Evolutionary conservation across 495 filamentous ascomycete species (phyloP).

Genomic region (Daldinia caldariorum): DNA sequence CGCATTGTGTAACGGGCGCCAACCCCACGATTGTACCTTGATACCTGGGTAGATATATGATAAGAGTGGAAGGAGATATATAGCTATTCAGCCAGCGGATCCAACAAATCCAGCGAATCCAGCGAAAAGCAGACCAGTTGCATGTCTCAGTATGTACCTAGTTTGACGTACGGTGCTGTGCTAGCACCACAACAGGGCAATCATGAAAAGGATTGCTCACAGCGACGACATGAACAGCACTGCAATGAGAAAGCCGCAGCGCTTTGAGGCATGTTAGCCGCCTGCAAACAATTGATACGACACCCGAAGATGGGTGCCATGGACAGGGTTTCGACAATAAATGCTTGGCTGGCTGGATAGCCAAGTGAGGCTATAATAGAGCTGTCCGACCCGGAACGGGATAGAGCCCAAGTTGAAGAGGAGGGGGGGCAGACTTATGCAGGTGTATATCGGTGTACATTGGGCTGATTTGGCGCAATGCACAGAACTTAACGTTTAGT

Average conservation of each 20-base stretch:
- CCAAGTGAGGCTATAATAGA: slow-evolving; percentile 17
- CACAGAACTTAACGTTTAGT: slow-evolving; percentile 15
- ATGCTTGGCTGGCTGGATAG: slow-evolving; percentile 34
- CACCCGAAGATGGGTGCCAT: slow-evolving; percentile 38
- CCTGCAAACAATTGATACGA: slow-evolving; percentile 21
- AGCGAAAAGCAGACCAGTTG: slow-evolving; percentile 8
- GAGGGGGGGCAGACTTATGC: slow-evolving; percentile 28
- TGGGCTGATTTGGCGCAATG: slow-evolving; percentile 17
- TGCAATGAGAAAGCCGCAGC: slow-evolving; percentile 21
- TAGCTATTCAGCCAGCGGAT: background rate
- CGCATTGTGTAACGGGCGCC: slow-evolving; percentile 32
- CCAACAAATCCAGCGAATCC: slow-evolving; percentile 10
- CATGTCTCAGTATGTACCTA: slow-evolving; percentile 15
- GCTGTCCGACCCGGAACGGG: slow-evolving; percentile 31
- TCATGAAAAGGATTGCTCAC: background rate
- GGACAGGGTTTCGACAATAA: slow-evolving; percentile 31
- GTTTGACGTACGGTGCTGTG: slow-evolving; percentile 9
- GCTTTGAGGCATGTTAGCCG: slow-evolving; percentile 21
- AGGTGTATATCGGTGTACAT: slow-evolving; percentile 28
- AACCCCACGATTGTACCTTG: slow-evolving; percentile 20
- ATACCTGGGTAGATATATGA: slow-evolving; percentile 21
- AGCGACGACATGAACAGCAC: slow-evolving; percentile 11
- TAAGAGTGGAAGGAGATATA: slow-evolving; percentile 11
- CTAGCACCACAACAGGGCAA: background rate
- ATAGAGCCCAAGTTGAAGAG: slow-evolving; percentile 13